Evolutionary conservation across 169 alveolate species (phyloP), one percentile per base, ranked within the genome.

Genomic region (Cytauxzoon felis): DNA sequence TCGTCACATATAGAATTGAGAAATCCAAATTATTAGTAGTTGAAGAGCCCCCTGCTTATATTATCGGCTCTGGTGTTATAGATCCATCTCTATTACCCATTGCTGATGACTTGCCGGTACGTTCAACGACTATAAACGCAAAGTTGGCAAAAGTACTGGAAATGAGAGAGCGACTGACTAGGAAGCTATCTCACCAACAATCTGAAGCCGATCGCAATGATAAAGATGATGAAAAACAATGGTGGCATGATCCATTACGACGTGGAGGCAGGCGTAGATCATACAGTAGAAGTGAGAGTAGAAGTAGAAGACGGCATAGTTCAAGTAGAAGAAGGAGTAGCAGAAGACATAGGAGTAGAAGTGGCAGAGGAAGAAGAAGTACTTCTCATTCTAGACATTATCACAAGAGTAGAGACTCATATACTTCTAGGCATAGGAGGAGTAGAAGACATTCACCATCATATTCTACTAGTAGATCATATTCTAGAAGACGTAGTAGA

Each of bases 141-240:
- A 80, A 80, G 42, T 71, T 54, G 5, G 78, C 78, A 45, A 68
- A 79, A 16, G 87, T 61, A 24, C 36, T 63, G 19, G 79, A 79
- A 6, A 45, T 61, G 36, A 47, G 69, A 48, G 87, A 78, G 16
- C 66, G 60, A 36, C n/a, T 78, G 27, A 58, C 64, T 19, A 43
- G 43, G n/a, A 78, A 64, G 32, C 60, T 78, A 45, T 53, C 60
- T 9, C 3, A 24, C 24, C 21, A 21, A 29, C 19, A 34, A 9
- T 27, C 30, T 9, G 27, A 3, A 26, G 24, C 60, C 56, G 16
- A 11, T 13, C 11, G 18, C 24, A 48, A 9, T 18, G 9, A 48
- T 9, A 13, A 13, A 48, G 41, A 16, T 48, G 11, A 7, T 21
- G 59, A 30, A 5, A 3, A 51, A 29, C 16, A 51, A 5, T 29